Evolutionary conservation across 345 rosid species (phyloP).

Genomic region (Dimocarpus longan): DNA sequence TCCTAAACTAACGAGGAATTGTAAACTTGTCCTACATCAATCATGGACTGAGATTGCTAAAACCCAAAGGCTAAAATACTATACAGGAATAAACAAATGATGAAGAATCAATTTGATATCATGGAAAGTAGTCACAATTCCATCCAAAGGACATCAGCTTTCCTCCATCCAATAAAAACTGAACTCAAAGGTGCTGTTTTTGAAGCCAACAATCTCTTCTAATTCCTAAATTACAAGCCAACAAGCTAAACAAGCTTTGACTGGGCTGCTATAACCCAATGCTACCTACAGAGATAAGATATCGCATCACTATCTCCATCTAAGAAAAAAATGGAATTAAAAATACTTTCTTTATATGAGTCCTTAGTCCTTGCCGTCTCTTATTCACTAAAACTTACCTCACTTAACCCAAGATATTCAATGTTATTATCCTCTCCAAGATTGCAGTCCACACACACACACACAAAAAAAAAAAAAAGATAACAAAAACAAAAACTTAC

Average conservation of each 20-base stretch:
- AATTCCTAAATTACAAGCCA: not conserved
- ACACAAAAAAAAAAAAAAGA: no score
- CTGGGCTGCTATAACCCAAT: no score
- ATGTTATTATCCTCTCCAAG: not conserved
- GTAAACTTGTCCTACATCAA: no score
- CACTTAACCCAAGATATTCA: not conserved
- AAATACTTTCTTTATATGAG: not conserved
- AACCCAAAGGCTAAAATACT: not conserved
- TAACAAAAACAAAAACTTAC: not conserved
- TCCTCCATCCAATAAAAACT: not conserved
- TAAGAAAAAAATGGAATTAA: no score
- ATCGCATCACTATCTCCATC: not conserved
- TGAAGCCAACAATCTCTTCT: no score
- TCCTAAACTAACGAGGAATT: no score
- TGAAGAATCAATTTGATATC: not conserved
- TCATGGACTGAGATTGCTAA: not conserved
- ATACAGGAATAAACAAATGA: not conserved
- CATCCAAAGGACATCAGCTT: not conserved
- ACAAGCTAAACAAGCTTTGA: not conserved
- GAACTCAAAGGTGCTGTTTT: not conserved
- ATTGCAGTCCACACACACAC: not conserved
- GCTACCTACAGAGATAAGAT: not conserved
- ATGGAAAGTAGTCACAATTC: no score
- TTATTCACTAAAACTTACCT: not conserved
- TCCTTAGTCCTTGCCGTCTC: not conserved